Percentiles rank a stretch among this genome's conserved stretches.
Conservation (phyloP, 1,139 yeast species). For the Candida mesenterica region DNA sequence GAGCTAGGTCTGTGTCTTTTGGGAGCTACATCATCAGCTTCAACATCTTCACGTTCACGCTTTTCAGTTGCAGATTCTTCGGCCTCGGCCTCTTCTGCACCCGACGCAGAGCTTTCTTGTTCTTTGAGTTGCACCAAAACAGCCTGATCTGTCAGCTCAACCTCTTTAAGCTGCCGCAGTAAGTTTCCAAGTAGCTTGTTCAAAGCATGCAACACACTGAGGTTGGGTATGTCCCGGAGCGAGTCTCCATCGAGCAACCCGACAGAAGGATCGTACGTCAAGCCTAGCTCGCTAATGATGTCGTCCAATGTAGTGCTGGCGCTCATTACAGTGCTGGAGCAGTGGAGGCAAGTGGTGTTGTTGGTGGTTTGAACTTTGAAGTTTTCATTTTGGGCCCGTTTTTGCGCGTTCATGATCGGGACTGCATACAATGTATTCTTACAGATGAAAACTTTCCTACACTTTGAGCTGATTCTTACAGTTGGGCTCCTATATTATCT, state of each 20-base stretch:
- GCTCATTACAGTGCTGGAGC: not conserved
- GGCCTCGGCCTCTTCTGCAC: conserved; percentile 9
- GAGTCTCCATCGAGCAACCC: conserved; percentile 63
- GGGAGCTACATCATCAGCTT: conserved; percentile 1
- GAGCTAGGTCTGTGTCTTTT: not conserved
- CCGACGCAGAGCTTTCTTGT: conserved; percentile 13
- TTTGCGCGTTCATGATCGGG: not conserved
- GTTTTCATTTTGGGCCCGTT: conserved; percentile 1
- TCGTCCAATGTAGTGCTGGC: conserved; percentile 49
- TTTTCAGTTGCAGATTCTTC: conserved; percentile 11
- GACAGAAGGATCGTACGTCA: conserved; percentile 56
- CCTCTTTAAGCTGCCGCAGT: conserved; percentile 47
- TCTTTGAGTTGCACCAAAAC: conserved; percentile 23
- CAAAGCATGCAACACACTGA: conserved; percentile 44
- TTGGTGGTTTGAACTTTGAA: not conserved
- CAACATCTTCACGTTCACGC: conserved; percentile 1
- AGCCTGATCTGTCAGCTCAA: conserved; percentile 44
- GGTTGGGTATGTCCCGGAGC: conserved; percentile 46
- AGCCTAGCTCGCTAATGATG: conserved; percentile 50
- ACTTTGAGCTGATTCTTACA: too few relatives aligned
- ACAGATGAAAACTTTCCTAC: not conserved
- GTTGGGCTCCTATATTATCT: too few relatives aligned
- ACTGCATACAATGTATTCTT: not conserved
- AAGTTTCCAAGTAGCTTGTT: conserved; percentile 49
- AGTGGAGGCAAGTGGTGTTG: conserved; percentile 11